Conservation (phyloP, 1,284 basidiomycete species). For the Apiotrichum veenhuisii region DNA sequence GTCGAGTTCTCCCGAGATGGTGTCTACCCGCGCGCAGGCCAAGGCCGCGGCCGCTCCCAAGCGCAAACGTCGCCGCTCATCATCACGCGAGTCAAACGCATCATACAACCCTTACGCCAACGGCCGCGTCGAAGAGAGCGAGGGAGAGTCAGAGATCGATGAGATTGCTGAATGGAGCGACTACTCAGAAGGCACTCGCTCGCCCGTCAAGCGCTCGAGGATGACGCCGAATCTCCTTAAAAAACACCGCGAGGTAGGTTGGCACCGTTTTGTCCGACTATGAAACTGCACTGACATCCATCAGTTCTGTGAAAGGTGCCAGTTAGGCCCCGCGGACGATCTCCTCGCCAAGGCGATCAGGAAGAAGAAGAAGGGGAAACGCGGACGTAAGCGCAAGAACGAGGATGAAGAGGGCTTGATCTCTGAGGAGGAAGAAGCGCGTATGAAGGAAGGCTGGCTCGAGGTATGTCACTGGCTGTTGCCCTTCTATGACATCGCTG, state of each 20-base stretch:
- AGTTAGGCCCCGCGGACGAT: conserved; percentile 30
- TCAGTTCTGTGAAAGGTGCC: conserved; percentile 42
- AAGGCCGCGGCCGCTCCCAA: background rate
- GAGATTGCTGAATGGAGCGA: background rate
- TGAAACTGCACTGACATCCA: background rate
- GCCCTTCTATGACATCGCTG: background rate
- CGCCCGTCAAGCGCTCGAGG: background rate
- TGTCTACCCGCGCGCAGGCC: background rate
- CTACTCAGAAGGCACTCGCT: background rate
- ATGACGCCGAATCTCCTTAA: background rate
- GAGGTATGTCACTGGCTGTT: conserved; percentile 51
- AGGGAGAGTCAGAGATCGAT: conserved; percentile 20
- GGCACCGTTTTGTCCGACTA: background rate
- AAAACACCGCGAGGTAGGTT: background rate
- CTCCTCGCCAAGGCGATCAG: conserved; percentile 24
- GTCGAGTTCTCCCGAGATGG: background rate
- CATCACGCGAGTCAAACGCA: background rate
- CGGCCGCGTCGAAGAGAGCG: background rate
- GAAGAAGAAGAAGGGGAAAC: conserved; percentile 45
- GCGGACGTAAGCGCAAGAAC: conserved; percentile 40
- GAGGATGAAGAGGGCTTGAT: conserved; percentile 51
- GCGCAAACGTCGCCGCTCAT: background rate
- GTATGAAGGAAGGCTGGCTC: conserved; percentile 74
- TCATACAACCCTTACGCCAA: background rate
- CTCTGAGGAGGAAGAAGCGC: conserved; percentile 58